Evolutionary conservation across 306 rosid species (phyloP), one percentile per base, ranked within the genome.

Genomic region (Acmispon strigosus): DNA sequence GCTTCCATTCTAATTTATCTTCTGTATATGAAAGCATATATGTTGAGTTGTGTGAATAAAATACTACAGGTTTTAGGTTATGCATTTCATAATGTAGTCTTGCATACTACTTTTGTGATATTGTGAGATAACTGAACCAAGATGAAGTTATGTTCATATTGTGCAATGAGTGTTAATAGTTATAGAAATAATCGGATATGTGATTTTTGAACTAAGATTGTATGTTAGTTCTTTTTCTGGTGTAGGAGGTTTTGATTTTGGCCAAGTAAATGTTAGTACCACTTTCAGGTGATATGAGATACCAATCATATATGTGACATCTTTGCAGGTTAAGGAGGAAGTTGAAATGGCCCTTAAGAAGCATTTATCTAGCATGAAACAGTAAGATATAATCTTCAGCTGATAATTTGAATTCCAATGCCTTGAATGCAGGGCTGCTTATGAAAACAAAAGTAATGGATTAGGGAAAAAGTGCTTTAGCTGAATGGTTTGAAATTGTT

Each of bases 291-390:
- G 60, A 34, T 66, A 13, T 66, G 61, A 51, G 66, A 51, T 16
- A 19, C 68, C 37, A 51, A 63, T 72, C 39, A 61, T 49, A 1
- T 59, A 15, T 73, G 54, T 67, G 61, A 17, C 75, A 29, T 53
- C 29, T 60, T 83, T 81, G 19, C 92, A 95, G 99, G 99, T 95
- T 57, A 89, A 70, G 81, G 99, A 95, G 89, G 99, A 95, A 80
- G 91, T 95, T 70, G 99, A 95, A 75, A 52, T 39, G 80, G 99
- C 97, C 67, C 77, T 95, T 49, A 85, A 76, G 80, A 95, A 84
- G 79, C 94, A 95, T 82, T 71, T 83, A 67, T 78, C 60, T 79
- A 81, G 63, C 80, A 72, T 91, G 74, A 90, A 84, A 87, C 92
- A 87, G 99, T 95, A 91, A 80, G 94, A 72, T 71, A 55, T 76